Percentiles rank a stretch among this genome's conserved stretches.
These are phyloP conservation scores for Tylopilus subfusipes DNA, from an alignment of 768 basidiomycete genomes.

Conservation along the genomic window DNA sequence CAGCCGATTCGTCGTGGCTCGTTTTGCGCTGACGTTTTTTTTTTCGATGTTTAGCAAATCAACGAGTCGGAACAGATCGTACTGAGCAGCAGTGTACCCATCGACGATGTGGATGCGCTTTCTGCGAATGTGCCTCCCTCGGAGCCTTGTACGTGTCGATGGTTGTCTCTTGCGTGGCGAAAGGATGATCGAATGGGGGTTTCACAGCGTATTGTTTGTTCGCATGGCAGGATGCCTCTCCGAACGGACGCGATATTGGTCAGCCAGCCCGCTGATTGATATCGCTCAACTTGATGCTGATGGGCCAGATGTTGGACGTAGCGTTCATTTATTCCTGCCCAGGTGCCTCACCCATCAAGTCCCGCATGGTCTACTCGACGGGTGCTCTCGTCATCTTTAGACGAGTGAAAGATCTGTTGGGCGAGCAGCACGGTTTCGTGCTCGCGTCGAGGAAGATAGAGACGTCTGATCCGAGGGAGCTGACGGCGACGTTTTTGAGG, in stretches of 20 bases:
- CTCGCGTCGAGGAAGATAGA: conserved; percentile 67
- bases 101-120: conserved; percentile 43
- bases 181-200: not conserved
- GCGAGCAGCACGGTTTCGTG: conserved; percentile 37
- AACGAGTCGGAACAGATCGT: conserved; percentile 63
- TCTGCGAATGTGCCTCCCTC: conserved; percentile 48
- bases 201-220: conserved; percentile 56
- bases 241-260: conserved; percentile 61
- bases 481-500: conserved; percentile 61
- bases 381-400: conserved; percentile 55
- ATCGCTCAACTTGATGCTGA: not conserved
- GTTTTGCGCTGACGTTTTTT: not conserved
- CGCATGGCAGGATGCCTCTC: conserved; percentile 52
- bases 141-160: conserved; percentile 47
- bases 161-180: not conserved
- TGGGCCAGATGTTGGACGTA: conserved; percentile 24
- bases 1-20: not conserved
- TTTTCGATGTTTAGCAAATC: conserved; percentile 48
- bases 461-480: conserved; percentile 74
- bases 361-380: conserved; percentile 87
- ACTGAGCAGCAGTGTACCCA: conserved; percentile 38
- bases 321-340: conserved; percentile 95
- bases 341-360: conserved; percentile 70
- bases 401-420: conserved; percentile 51
- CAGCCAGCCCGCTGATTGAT: conserved; percentile 16